Evolutionary conservation across 2,329 filamentous ascomycete species (phyloP), one percentile per base, ranked within the genome.

Genomic region (Fusarium siculi): DNA sequence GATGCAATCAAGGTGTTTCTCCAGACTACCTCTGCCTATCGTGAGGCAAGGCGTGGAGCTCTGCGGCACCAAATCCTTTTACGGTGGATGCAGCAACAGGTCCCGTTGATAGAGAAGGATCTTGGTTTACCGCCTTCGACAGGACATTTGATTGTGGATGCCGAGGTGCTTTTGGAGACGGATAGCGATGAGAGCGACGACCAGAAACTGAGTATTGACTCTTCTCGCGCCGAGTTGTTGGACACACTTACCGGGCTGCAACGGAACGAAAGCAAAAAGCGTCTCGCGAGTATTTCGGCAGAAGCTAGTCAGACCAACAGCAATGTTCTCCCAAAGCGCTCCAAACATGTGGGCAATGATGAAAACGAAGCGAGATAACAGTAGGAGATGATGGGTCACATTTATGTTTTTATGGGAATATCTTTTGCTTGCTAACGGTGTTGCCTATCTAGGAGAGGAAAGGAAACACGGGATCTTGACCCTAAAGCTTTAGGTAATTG

Each of bases 1-100:
- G 56, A 58, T 16, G 50, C 42, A 21, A 68, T 76, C 39, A 62
- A 59, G 3, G 44, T 36, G 21, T 76, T 61, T 32, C 30, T 40
- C 16, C 23, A 42, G 14, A 16, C 46, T 18, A 76, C 74, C 15
- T 52, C 43, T 15, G 37, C 43, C 7, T 77, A 76, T 40, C 60
- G 68, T 53, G 55, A 59, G 25, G 65, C 65, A 15, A 66, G 73
- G 50, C 37, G 50, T 11, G 61, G 53, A 16, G 68, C 72, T 11
- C 65, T 63, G 30, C 67, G 74, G 5, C 74, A 75, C n/a, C 64
- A 62, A 23, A 43, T 73, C 6, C 65, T 79, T 23, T 53, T 79
- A 32, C 36, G 42, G 21, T 78, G 77, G 77, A 53, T 63, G 10
- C 40, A 58, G 19, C 53, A 75, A 34, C 75, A 78, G 37, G 40